Conservation (phyloP, 2,329 filamentous ascomycete species). For the Apiospora aurea region DNA sequence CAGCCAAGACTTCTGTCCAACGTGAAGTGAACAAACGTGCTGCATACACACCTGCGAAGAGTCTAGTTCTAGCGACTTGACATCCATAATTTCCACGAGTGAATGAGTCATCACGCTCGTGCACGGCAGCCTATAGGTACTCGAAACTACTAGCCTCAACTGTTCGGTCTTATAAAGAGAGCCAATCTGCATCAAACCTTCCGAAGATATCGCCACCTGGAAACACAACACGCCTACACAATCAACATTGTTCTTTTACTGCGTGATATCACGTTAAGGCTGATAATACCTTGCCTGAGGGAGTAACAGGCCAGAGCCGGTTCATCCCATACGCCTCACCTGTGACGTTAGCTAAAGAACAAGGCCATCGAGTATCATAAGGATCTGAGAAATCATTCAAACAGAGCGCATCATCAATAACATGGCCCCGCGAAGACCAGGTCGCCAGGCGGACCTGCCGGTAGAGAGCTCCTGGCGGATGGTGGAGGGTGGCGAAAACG, state of each 20-base stretch:
- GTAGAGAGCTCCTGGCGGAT: slow-evolving; percentile 67
- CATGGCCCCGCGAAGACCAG: slow-evolving; percentile 32
- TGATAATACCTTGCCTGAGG: background rate
- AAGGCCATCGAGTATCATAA: background rate
- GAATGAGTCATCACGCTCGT: slow-evolving; percentile 12
- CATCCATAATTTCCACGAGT: slow-evolving; percentile 17
- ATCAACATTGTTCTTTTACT: background rate
- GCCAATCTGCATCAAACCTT: background rate
- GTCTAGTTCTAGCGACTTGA: background rate
- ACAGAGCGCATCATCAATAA: background rate
- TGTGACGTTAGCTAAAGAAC: background rate
- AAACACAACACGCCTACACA: background rate
- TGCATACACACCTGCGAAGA: background rate
- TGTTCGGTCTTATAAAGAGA: slow-evolving; percentile 5
- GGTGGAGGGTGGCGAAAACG: slow-evolving; percentile 65
- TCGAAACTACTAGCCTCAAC: background rate
- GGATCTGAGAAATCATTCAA: background rate
- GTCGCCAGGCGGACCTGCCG: slow-evolving; percentile 41
- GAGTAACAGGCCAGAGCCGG: background rate
- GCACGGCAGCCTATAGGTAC: slow-evolving; percentile 4
- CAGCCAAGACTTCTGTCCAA: slow-evolving; percentile 3
- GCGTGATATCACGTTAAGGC: background rate
- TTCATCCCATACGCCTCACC: background rate
- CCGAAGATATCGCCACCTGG: slow-evolving; percentile 1
- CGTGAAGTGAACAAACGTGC: slow-evolving; percentile 11